Base-by-base conservation (phyloP, 345 rosid genomes). In the Boechera stricta region DNA sequence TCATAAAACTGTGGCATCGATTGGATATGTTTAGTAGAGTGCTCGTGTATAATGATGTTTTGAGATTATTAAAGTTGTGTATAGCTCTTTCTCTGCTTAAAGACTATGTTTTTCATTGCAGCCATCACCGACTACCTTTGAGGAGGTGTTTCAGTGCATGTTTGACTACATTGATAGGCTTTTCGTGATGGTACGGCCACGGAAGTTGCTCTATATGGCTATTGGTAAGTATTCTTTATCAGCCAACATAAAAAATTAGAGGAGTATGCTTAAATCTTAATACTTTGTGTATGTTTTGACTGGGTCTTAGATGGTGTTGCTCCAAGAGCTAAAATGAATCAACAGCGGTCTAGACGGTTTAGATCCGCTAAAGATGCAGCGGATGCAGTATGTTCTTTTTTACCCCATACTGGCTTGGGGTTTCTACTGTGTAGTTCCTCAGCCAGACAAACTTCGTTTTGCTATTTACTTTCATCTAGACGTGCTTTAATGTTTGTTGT, bases 251-350 rank as follows among this genome's bases (percentile, higher is more conserved):
- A 10, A 12, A 4, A 6, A 36, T 47, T 69, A 18, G 57, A 12
- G 58, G 49, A 16, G 35, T 39, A 42, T 36, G 21, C 44, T 5
- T 59, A 28, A 11, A 79, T 12, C 8, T 58, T 82, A 49, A 59
- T 74, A 41, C 67, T 79, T 39, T 64, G 21, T 70, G 2, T 60
- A 74, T 24, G 70, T 49, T 55, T 75, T 45, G 58, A 44, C 78
- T 60, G 47, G 72, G 76, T 28, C 35, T 67, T 83, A 95, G 99
- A 96, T 85, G 98, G 99, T 73, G 99, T 96, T 45, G 99, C 98
- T n/a, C 99, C 98, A 51, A 88, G 99, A 77, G 99, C 98, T 13
- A 93, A 96, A 81, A 96, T 96, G 97, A 96, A 96, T 74, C 98
- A 93, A 80, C 99, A 96, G 70, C 85, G 98, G 4, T 91, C 98